phyloP scores from a whole-genome alignment of 1,139 yeast species.

The Debaryomyces udenii region DNA sequence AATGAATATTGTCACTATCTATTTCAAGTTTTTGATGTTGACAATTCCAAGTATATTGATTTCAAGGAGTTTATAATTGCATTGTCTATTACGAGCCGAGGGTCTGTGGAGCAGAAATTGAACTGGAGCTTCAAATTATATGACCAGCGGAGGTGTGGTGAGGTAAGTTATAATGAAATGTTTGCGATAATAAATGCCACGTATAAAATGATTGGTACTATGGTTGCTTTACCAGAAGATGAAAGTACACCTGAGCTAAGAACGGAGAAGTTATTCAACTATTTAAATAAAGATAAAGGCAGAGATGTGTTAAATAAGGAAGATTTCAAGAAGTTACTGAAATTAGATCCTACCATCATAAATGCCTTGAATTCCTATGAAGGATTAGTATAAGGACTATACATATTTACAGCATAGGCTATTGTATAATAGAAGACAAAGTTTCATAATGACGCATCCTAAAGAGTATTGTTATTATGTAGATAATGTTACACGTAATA shows the following conservation, averaged over 20 bases:
- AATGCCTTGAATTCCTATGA: slow-evolving; percentile 80
- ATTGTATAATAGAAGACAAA: slow-evolving; percentile 3
- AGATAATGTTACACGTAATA: slow-evolving; percentile 9
- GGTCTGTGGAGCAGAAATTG: slow-evolving; percentile 82
- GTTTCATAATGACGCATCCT: slow-evolving; percentile 2
- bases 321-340: slow-evolving; percentile 82
- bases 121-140: slow-evolving; percentile 87
- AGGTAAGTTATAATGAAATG: slow-evolving; percentile 75
- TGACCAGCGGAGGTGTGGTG: slow-evolving; percentile 80
- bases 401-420: not conserved
- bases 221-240: slow-evolving; percentile 90
- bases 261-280: slow-evolving; percentile 75
- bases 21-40: slow-evolving; percentile 86
- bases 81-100: slow-evolving; percentile 85
- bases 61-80: slow-evolving; percentile 93
- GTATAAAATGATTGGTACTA: slow-evolving; percentile 93
- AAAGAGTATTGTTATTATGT: not conserved
- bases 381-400: slow-evolving; percentile 59
- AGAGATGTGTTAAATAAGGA: slow-evolving; percentile 67
- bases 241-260: slow-evolving; percentile 91
- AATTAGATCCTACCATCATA: slow-evolving; percentile 79
- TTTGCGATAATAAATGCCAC: slow-evolving; percentile 78
- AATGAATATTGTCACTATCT: slow-evolving; percentile 86
- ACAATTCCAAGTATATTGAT: slow-evolving; percentile 79
- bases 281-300: slow-evolving; percentile 71